Percentiles rank a stretch among this genome's conserved stretches.
Evolutionary conservation across 208 protist genomes (phyloP).

Genomic region (Acanthamoeba healyi): DNA sequence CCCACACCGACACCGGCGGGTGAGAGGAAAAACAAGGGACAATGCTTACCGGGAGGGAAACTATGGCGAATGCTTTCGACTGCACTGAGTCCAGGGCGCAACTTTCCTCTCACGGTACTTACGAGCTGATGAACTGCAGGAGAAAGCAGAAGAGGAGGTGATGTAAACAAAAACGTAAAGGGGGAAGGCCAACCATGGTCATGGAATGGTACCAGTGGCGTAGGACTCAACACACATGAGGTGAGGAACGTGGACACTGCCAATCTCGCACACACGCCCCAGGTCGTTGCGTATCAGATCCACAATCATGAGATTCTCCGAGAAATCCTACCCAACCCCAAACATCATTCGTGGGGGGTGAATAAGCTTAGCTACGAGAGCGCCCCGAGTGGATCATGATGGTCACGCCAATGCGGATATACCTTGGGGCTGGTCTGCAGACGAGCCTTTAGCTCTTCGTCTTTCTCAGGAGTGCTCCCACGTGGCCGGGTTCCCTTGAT

Average conservation of each 20-base stretch:
- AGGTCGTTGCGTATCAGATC: constrained; percentile 89
- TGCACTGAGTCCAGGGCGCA: constrained; percentile 44
- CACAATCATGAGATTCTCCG: constrained; percentile 89
- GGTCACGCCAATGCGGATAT: no score
- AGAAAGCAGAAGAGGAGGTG: no score
- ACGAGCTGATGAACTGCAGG: constrained; percentile 85
- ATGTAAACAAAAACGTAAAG: no score
- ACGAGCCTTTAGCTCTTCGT: background rate
- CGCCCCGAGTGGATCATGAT: no score
- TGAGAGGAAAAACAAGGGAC: constrained; percentile 30
- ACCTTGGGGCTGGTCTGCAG: constrained; percentile 78
- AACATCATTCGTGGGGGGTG: background rate
- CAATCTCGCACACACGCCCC: constrained; percentile 79
- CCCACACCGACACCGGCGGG: no score
- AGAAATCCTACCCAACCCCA: constrained; percentile 42
- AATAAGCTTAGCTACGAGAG: no score
- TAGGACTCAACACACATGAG: constrained; percentile 79
- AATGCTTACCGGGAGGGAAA: constrained; percentile 64
- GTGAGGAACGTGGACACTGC: constrained; percentile 81
- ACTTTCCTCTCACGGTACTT: constrained; percentile 77
- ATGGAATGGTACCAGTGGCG: constrained; percentile 36
- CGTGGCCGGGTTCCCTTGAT: constrained; percentile 84
- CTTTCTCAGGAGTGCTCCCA: constrained; percentile 66
- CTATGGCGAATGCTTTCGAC: constrained; percentile 17
- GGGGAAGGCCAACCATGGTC: no score